phyloP scores from a whole-genome alignment of 1,139 yeast genomes.

The Saccharomycopsis hybrid region DNA sequence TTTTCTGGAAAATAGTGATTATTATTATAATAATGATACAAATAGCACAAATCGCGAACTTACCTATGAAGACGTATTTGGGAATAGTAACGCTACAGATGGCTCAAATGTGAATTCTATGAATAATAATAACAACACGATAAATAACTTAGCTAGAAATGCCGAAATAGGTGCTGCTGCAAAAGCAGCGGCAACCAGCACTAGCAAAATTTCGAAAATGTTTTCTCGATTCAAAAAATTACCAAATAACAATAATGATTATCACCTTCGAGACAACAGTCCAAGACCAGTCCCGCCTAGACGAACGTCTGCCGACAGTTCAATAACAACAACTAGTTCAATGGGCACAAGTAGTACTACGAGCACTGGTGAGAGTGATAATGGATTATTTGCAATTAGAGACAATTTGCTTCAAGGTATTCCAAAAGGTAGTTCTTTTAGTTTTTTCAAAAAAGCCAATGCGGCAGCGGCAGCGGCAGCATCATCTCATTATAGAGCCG shows the following conservation, averaged over 20 bases:
- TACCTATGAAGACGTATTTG: too few relatives aligned
- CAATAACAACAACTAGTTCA: conserved; percentile 8
- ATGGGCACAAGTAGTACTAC: conserved; percentile 2
- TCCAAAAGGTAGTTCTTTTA: background rate
- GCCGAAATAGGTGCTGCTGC: too few relatives aligned
- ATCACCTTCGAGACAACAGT: too few relatives aligned
- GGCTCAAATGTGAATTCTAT: background rate
- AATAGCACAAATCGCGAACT: background rate
- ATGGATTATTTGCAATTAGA: conserved; percentile 19
- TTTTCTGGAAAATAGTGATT: background rate
- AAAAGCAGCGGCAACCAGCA: background rate
- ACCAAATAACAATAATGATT: too few relatives aligned
- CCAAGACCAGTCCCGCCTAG: conserved; percentile 13
- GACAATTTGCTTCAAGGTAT: conserved; percentile 15
- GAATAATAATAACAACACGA: background rate
- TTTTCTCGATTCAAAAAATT: too few relatives aligned
- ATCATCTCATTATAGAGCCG: background rate
- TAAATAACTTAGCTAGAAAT: background rate
- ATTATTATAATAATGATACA: background rate
- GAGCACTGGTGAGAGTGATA: conserved; percentile 14
- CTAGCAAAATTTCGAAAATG: conserved; percentile 1
- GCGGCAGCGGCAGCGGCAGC: conserved; percentile 6
- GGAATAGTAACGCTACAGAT: background rate
- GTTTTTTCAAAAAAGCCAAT: background rate
- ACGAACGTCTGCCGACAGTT: conserved; percentile 25